A percentile compares a stretch with the other conserved stretches of the same genome.
phyloP scores from a whole-genome alignment of 202 grass and related monocot genomes.

The Panicum hallii region DNA sequence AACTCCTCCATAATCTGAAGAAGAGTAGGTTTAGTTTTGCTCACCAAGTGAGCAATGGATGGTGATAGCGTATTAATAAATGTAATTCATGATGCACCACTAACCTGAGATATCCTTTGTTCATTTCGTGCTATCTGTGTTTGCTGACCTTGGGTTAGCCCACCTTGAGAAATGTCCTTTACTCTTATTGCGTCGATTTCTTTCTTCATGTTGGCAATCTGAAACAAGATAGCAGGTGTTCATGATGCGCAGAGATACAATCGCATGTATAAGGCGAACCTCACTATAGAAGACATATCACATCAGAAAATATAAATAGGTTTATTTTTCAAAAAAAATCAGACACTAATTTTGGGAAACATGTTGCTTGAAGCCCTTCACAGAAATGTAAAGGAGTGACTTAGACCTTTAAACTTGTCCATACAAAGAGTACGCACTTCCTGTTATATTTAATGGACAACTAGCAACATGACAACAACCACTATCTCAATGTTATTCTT shows the following conservation, averaged over 20 bases:
- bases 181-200: constrained; percentile 94
- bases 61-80: constrained; percentile 32
- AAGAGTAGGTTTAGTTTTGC: constrained; percentile 36
- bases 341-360: neutral
- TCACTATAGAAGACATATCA: neutral
- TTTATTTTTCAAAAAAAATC: neutral
- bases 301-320: neutral
- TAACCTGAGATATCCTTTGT: constrained; percentile 90
- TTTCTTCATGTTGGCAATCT: constrained; percentile 99
- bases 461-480: neutral
- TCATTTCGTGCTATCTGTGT: constrained; percentile 99
- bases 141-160: constrained; percentile 99
- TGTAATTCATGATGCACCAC: constrained; percentile 31
- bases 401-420: neutral
- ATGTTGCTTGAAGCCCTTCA: neutral
- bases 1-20: constrained; percentile 93
- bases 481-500: neutral
- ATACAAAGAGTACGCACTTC: constrained; percentile 3
- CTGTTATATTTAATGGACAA: neutral
- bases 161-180: constrained; percentile 97
- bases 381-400: neutral
- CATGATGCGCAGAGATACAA: constrained; percentile 32
- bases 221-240: constrained; percentile 26
- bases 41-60: constrained; percentile 22
- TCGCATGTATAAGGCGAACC: neutral